A percentile compares a stretch with the other conserved stretches of the same genome.
Evolutionary conservation across 331 rosid species (phyloP).

Genomic region (Quercus tomentella): DNA sequence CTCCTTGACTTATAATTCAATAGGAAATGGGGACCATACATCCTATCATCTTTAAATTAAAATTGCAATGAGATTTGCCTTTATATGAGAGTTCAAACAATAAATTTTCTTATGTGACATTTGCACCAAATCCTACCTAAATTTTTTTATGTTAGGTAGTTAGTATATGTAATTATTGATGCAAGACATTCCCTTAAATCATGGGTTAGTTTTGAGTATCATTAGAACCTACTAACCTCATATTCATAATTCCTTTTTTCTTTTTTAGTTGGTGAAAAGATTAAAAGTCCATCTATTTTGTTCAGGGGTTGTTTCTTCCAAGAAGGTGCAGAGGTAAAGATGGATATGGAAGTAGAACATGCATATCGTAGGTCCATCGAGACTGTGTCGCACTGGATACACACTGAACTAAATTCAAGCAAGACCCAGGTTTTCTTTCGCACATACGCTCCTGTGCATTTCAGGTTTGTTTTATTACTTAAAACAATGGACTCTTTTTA

Average conservation of each 20-base stretch:
- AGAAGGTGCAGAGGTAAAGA: conserved; percentile 56
- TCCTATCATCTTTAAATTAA: neutral
- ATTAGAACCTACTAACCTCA: neutral
- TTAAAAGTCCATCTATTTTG: neutral
- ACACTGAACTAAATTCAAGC: conserved; percentile 39
- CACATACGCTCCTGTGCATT: conserved; percentile 86
- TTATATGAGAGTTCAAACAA: neutral
- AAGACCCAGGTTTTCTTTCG: conserved; percentile 77
- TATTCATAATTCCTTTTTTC: neutral
- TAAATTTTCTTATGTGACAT: neutral
- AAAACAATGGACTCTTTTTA: neutral
- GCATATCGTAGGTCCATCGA: conserved; percentile 61
- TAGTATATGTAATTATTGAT: neutral
- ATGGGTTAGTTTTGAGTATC: neutral
- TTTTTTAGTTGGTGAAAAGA: neutral
- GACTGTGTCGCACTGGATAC: conserved; percentile 66
- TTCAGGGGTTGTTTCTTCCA: conserved; percentile 88
- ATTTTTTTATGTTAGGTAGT: neutral
- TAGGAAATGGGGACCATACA: conserved; percentile 1
- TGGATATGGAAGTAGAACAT: conserved; percentile 64
- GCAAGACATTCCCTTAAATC: neutral
- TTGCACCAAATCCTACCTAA: neutral
- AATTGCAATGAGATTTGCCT: neutral
- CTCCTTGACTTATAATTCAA: neutral
- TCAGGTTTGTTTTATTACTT: conserved; percentile 50